Conservation (phyloP, 1,139 yeast genomes). For the Meyerozyma guilliermondii region DNA sequence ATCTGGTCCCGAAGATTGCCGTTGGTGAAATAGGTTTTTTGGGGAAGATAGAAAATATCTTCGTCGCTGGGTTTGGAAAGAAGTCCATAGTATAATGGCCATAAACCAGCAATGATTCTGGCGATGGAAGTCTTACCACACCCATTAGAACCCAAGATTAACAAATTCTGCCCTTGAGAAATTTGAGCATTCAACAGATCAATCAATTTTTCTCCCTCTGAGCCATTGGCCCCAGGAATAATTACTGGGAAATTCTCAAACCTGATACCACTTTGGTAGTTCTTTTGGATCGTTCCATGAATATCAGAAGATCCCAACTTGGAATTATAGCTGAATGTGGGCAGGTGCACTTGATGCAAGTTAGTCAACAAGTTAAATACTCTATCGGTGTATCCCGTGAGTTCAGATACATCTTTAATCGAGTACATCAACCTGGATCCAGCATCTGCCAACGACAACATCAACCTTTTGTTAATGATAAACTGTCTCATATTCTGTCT, state of each 20-base stretch:
- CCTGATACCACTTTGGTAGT: conserved; percentile 68
- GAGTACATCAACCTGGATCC: conserved; percentile 97
- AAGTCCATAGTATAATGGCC: conserved; percentile 87
- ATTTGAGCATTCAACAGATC: conserved; percentile 57
- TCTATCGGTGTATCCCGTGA: conserved; percentile 88
- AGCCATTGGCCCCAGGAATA: conserved; percentile 63
- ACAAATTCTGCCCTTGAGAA: conserved; percentile 62
- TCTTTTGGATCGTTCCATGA: conserved; percentile 76
- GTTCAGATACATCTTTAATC: conserved; percentile 84
- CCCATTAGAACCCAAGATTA: conserved; percentile 84
- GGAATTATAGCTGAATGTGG: conserved; percentile 59
- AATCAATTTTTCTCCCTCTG: conserved; percentile 51
- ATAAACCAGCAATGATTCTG: conserved; percentile 78
- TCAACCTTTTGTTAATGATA: conserved; percentile 82
- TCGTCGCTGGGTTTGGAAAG: conserved; percentile 73
- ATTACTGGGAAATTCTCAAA: conserved; percentile 80
- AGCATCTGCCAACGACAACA: conserved; percentile 91
- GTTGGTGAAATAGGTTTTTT: conserved; percentile 69
- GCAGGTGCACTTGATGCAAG: conserved; percentile 78
- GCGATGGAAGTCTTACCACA: conserved; percentile 87
- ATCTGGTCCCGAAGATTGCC: conserved; percentile 87
- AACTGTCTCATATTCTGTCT: conserved; percentile 77
- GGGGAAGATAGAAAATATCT: conserved; percentile 75
- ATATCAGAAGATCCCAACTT: conserved; percentile 51
- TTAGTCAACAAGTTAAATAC: conserved; percentile 71